These are phyloP conservation scores for Wickerhamiella brachini DNA, from an alignment of 805 yeast genomes.

Conservation along the genomic window DNA sequence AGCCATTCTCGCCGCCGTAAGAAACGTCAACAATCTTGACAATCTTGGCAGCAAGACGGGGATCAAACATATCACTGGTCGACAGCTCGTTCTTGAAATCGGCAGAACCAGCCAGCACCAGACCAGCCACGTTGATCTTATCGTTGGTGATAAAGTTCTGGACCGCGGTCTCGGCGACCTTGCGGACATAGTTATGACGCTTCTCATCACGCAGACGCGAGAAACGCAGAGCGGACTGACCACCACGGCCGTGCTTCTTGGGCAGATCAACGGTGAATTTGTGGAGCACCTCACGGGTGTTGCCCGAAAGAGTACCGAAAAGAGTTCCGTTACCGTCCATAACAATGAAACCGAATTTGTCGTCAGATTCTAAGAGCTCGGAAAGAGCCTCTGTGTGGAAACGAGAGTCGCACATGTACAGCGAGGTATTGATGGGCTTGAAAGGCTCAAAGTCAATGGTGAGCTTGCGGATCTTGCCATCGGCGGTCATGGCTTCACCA, in stretches of 20 bases:
- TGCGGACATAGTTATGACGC: constrained; percentile 96
- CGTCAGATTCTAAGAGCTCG: constrained; percentile 89
- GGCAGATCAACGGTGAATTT: constrained; percentile 96
- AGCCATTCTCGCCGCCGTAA: constrained; percentile 98
- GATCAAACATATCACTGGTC: constrained; percentile 86
- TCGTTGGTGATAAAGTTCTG: constrained; percentile 93
- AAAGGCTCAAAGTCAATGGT: constrained; percentile 97
- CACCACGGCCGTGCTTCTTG: constrained; percentile 99
- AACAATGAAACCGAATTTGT: constrained; percentile 90
- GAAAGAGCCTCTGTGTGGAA: constrained; percentile 95
- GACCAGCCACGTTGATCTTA: constrained; percentile 86
- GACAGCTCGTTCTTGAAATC: constrained; percentile 94
- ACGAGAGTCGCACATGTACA: constrained; percentile 92
- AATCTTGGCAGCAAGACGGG: constrained; percentile 74
- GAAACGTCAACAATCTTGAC: constrained; percentile 92
- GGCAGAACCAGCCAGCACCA: constrained; percentile 96
- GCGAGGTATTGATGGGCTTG: constrained; percentile 96
- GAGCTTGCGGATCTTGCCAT: constrained; percentile 93
- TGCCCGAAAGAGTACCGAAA: constrained; percentile 91
- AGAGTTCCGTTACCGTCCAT: constrained; percentile 99
- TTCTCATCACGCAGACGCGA: constrained; percentile 97
- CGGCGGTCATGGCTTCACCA: constrained; percentile 95
- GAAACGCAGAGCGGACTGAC: constrained; percentile 99
- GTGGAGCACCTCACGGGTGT: constrained; percentile 90
- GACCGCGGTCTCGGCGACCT: constrained; percentile 96